Evolutionary conservation across 2,329 filamentous ascomycete species (phyloP).

Genomic region (Aspergillus candidus): DNA sequence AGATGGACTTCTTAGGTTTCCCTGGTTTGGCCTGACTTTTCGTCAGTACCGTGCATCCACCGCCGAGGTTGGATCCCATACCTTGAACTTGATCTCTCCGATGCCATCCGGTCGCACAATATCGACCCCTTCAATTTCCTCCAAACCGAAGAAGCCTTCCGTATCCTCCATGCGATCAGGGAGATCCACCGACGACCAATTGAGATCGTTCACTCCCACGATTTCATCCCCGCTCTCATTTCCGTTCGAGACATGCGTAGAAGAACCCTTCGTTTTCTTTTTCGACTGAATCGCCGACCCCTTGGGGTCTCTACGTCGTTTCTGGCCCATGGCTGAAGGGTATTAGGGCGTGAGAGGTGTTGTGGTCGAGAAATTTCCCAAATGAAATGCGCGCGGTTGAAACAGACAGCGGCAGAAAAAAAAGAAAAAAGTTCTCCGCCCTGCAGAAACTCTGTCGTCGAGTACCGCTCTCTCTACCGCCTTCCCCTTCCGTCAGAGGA

Average conservation of each 20-base stretch:
- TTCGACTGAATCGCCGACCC: slow-evolving; percentile 22
- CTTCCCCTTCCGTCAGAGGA: too few relatives aligned
- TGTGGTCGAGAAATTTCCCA: slow-evolving; percentile 7
- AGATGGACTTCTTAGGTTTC: slow-evolving; percentile 28
- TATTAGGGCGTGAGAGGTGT: background rate
- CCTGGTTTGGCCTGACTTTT: slow-evolving; percentile 29
- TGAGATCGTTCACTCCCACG: slow-evolving; percentile 46
- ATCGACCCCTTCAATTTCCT: slow-evolving; percentile 87
- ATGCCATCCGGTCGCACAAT: slow-evolving; percentile 62
- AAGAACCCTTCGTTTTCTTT: slow-evolving; percentile 31
- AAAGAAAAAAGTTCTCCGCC: slow-evolving; percentile 22
- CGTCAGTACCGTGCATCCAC: slow-evolving; percentile 4
- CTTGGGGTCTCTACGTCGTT: slow-evolving; percentile 31
- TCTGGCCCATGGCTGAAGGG: slow-evolving; percentile 28
- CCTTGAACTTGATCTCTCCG: slow-evolving; percentile 41
- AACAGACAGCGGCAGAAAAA: slow-evolving; percentile 36
- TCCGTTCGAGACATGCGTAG: slow-evolving; percentile 9
- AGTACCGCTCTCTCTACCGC: too few relatives aligned
- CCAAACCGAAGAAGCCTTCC: slow-evolving; percentile 87
- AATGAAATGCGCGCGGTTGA: background rate
- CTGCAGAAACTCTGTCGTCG: slow-evolving; percentile 12
- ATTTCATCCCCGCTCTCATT: slow-evolving; percentile 21
- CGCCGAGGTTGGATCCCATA: slow-evolving; percentile 14
- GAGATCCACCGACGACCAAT: slow-evolving; percentile 59
- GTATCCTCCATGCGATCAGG: slow-evolving; percentile 78